Percentiles rank a stretch among this genome's conserved stretches.
Conservation (phyloP, 257 asterid species). For the Hygrophila difformis region DNA sequence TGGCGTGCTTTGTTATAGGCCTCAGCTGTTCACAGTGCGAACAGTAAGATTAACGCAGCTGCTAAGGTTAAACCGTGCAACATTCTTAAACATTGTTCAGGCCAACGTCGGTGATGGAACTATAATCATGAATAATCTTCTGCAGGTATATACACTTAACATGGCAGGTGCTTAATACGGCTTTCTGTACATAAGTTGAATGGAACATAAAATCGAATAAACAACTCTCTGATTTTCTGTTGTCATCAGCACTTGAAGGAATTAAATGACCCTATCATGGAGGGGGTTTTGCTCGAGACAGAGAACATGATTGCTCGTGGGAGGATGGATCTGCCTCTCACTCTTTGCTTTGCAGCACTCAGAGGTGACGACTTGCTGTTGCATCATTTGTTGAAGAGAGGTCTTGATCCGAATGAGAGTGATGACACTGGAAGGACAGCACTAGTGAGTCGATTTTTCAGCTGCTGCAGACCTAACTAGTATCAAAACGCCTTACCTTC, state of each 20-base stretch:
- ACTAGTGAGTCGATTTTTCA: conserved; percentile 29
- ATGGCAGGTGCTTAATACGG: background rate
- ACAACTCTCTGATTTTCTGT: background rate
- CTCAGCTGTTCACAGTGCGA: conserved; percentile 84
- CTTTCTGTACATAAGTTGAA: background rate
- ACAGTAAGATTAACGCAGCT: conserved; percentile 73
- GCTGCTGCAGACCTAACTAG: background rate
- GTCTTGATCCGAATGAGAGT: conserved; percentile 77
- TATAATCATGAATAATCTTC: conserved; percentile 78
- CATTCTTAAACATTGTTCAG: conserved; percentile 70
- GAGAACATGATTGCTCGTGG: conserved; percentile 93
- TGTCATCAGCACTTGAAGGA: conserved; percentile 71
- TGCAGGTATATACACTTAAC: conserved; percentile 40
- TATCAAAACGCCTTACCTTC: background rate
- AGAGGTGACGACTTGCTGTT: conserved; percentile 82
- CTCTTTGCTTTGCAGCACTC: conserved; percentile 77
- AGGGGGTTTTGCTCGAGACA: conserved; percentile 66
- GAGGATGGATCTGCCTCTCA: conserved; percentile 87
- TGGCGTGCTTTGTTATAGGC: conserved; percentile 82
- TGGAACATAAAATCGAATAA: background rate
- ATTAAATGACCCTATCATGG: conserved; percentile 71
- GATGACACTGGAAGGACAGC: conserved; percentile 75
- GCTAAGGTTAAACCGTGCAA: conserved; percentile 64
- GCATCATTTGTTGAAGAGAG: conserved; percentile 81
- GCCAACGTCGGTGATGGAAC: conserved; percentile 90